Evolutionary conservation across 768 basidiomycete genomes (phyloP), one percentile per base, ranked within the genome.

Genomic region (Kockovaella imperatae): DNA sequence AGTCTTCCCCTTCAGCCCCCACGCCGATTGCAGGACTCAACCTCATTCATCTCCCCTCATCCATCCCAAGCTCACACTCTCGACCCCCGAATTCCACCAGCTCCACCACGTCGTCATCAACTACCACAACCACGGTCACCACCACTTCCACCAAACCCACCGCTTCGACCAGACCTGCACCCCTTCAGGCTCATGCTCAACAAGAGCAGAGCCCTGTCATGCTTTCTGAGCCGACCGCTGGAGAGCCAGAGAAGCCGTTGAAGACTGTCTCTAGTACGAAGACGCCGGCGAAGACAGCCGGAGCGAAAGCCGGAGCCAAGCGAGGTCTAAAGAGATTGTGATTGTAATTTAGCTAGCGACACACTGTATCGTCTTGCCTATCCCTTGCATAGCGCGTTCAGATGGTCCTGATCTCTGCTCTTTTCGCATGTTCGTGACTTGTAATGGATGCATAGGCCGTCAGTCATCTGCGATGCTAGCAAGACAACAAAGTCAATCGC

Each of bases 291-390:
- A 52, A 55, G 55, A 46, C 46, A 2, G 32, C 26, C 13, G n/a
- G n/a, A 6, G 50, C 50, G 5, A 40, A 35, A 20, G 21, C 17
- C n/a, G 54, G 31, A 24, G 57, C 60, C 35, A 65, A 65, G 55
- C 34, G 63, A 42, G 63, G 63, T 8, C 48, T 61, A 24, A 61
- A 62, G 55, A 45, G 63, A 47, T 40, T 65, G 14, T 65, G 35
- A 31, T 10, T 4, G 21, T 5, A 36, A 14, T 4, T 15, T n/a
- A 17, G 35, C 4, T 4, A 21, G 5, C 7, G 35, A 21, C 35
- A 21, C 4, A 15, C 17, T 7, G 35, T n/a, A 36, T 7, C 17
- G 21, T n/a, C 17, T 4, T n/a, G 5, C 10, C 31, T 10, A 34
- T 10, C 11, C n/a, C 11, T 10, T 10, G 31, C 10, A n/a, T 10